Conservation (phyloP, 345 rosid genomes). For the Syzygium aromaticum region DNA sequence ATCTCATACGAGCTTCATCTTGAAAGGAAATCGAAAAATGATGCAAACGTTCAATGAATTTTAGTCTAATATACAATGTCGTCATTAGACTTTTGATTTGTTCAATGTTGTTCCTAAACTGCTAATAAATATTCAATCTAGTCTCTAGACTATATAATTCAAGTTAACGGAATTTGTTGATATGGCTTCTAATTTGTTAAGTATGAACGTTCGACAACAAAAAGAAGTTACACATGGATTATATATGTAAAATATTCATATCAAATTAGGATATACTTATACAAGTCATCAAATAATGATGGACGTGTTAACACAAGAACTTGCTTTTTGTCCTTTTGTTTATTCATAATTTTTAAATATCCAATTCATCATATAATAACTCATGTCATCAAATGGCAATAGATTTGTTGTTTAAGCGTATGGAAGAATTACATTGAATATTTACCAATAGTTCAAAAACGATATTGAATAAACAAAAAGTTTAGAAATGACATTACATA, state of each 20-base stretch:
- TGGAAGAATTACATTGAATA: too few species aligned
- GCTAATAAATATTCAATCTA: neutral
- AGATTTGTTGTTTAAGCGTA: too few species aligned
- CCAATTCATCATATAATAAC: too few species aligned
- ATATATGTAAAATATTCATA: neutral
- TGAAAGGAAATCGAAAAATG: neutral
- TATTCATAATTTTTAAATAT: too few species aligned
- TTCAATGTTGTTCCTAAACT: neutral
- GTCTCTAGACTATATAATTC: neutral
- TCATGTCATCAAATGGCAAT: too few species aligned
- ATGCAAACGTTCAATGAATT: rapidly evolving
- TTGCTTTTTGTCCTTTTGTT: too few species aligned
- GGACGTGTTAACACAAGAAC: too few species aligned
- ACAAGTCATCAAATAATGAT: too few species aligned
- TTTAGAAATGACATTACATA: neutral
- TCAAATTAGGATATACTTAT: neutral
- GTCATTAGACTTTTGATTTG: neutral
- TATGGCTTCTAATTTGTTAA: neutral
- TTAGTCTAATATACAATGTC: neutral
- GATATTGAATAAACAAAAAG: neutral
- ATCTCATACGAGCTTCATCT: neutral
- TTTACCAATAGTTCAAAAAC: too few species aligned
- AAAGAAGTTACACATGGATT: neutral
- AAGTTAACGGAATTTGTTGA: neutral
- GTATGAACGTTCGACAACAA: neutral